Evolutionary conservation across 129 eudicot species (phyloP), one percentile per base, ranked within the genome.

Genomic region (Artemisia annua): DNA sequence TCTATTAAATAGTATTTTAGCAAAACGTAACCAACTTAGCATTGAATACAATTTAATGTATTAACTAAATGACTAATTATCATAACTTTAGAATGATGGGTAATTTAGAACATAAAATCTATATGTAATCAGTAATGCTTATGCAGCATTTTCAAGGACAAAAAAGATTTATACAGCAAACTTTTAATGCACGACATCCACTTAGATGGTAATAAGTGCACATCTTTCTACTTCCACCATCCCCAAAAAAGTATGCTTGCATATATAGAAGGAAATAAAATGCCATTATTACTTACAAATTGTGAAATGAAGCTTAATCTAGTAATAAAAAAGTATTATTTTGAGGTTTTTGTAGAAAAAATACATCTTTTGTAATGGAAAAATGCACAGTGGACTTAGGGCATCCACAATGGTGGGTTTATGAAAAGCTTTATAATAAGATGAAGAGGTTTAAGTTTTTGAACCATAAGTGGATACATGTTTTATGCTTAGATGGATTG

Each of bases 1-100:
- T 49, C 19, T 48, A 74, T 80, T 71, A 83, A 82, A 77, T 32
- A 48, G 26, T 44, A 56, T 12, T 22, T 66, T 22, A 59, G 49
- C 32, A 60, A 30, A 13, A 75, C 19, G 7, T 60, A 3, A 66
- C 24, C 13, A 69, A 52, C 15, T 64, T 19, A 3, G 43, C 17
- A 14, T 39, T 16, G 44, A 3, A 61, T 58, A 61, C 28, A 30
- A 72, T 24, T 72, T 46, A 17, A 60, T 46, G 26, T 39, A 46
- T 16, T 11, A 43, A 46, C 7, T 44, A 67, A 26, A 22, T 8
- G 20, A 56, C 49, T 67, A 14, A 26, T 55, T 22, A 75, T 75
- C 48, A 64, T 11, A 64, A 44, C 20, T 55, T 54, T 66, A 55
- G 1, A 55, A 39, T 19, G 63, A 66, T 35, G 66, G 3, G 52